Conservation (phyloP, 352 stramenopile genomes). For the Globisporangium rhizosaccharum region DNA sequence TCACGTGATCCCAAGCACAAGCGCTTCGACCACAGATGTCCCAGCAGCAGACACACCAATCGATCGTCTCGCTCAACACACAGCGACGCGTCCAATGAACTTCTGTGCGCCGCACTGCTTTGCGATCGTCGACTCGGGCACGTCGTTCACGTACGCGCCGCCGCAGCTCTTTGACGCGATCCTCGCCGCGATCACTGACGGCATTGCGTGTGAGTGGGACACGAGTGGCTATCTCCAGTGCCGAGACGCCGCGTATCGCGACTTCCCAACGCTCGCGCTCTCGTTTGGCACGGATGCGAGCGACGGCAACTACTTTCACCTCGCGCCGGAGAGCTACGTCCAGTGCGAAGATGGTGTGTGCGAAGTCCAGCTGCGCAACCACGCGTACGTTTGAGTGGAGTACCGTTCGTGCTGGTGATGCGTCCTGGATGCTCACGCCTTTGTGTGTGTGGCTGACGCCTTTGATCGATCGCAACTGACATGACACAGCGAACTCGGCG, state of each 20-base stretch:
- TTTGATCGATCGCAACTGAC: neutral
- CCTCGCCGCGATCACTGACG: conserved; percentile 26
- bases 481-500: conserved; percentile 23
- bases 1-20: conserved; percentile 17
- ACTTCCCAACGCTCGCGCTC: conserved; percentile 49
- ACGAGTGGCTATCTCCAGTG: conserved; percentile 17
- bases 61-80: neutral
- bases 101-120: conserved; percentile 39
- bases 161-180: conserved; percentile 34
- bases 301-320: conserved; percentile 32
- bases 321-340: conserved; percentile 36
- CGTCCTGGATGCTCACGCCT: neutral
- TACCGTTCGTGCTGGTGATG: neutral
- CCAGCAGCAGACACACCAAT: neutral
- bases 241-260: conserved; percentile 14
- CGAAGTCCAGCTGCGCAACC: conserved; percentile 39
- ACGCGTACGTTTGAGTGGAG: conserved; percentile 19
- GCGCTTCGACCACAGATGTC: neutral
- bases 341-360: conserved; percentile 26
- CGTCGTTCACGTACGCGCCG: conserved; percentile 40
- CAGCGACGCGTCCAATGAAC: conserved; percentile 7
- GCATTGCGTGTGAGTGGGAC: conserved; percentile 24
- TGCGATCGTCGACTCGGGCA: conserved; percentile 54
- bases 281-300: conserved; percentile 17
- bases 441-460: neutral